Evolutionary conservation across 108 stramenopile species (phyloP).

Genomic region (Phaeodactylum tricornutum): DNA sequence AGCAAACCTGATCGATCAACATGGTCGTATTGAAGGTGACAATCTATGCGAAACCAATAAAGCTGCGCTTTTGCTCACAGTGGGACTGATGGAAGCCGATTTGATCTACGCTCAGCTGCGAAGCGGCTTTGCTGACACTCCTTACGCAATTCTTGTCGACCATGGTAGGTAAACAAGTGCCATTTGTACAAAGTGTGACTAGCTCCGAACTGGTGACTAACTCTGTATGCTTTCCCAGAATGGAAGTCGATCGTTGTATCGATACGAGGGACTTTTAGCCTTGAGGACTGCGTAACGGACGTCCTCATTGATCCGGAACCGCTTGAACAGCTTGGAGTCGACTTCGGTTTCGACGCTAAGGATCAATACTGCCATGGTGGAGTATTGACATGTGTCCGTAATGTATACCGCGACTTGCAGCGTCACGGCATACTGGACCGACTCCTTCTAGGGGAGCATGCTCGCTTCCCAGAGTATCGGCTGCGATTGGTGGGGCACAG

Average conservation of each 20-base stretch:
- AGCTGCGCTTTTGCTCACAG: slow-evolving; percentile 58
- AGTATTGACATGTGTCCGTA: slow-evolving; percentile 63
- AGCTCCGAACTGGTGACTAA: too few relatives aligned
- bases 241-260: slow-evolving; percentile 80
- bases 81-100: slow-evolving; percentile 55
- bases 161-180: too few relatives aligned
- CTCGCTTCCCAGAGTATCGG: slow-evolving; percentile 53
- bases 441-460: slow-evolving; percentile 40
- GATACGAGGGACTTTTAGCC: slow-evolving; percentile 87
- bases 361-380: slow-evolving; percentile 81
- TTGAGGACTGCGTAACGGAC: slow-evolving; percentile 95
- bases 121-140: slow-evolving; percentile 64
- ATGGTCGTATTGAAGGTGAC: slow-evolving; percentile 34
- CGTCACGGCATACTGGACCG: slow-evolving; percentile 52
- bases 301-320: slow-evolving; percentile 76
- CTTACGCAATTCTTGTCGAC: slow-evolving; percentile 91
- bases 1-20: slow-evolving; percentile 3
- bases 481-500: slow-evolving; percentile 88
- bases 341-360: slow-evolving; percentile 68
- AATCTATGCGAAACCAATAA: slow-evolving; percentile 69
- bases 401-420: slow-evolving; percentile 70
- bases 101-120: slow-evolving; percentile 84
- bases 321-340: slow-evolving; percentile 55
- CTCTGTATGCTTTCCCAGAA: too few relatives aligned
- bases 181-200: too few relatives aligned